Conservation (phyloP, 1,284 basidiomycete species). For the Agaricales sp. region DNA sequence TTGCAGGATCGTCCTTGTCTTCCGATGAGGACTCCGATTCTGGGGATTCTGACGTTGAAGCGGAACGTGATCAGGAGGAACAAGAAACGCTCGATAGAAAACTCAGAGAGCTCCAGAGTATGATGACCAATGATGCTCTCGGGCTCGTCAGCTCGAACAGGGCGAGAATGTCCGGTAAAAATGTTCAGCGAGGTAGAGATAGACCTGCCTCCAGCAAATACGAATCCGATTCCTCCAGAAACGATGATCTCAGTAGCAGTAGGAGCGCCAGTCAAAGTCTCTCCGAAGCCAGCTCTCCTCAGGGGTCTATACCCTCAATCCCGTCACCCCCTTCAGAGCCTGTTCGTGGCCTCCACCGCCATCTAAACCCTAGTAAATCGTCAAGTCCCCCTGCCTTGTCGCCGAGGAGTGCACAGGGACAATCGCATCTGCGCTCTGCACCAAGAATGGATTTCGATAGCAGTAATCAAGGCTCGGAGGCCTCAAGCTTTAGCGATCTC, state of each 20-base stretch:
- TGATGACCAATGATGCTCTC: slow-evolving; percentile 62
- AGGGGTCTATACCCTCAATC: slow-evolving; percentile 68
- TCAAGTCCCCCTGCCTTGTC: slow-evolving; percentile 50
- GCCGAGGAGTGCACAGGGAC: slow-evolving; percentile 37
- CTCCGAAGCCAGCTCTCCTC: slow-evolving; percentile 60
- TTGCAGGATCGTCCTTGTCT: slow-evolving; percentile 35
- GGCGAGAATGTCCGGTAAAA: slow-evolving; percentile 22
- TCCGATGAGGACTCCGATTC: slow-evolving; percentile 39
- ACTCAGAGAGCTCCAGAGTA: slow-evolving; percentile 49
- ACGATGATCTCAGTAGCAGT: slow-evolving; percentile 23
- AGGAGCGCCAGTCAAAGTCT: slow-evolving; percentile 53
- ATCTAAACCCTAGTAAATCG: slow-evolving; percentile 43
- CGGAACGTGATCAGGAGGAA: slow-evolving; percentile 53
- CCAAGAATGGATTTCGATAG: no score
- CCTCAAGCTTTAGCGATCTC: slow-evolving; percentile 75
- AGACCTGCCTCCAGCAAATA: slow-evolving; percentile 22
- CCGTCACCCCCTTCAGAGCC: slow-evolving; percentile 53
- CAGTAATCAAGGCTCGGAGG: slow-evolving; percentile 56
- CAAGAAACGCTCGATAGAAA: slow-evolving; percentile 56
- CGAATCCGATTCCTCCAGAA: slow-evolving; percentile 20
- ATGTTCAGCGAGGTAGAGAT: slow-evolving; percentile 34
- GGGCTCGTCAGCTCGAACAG: slow-evolving; percentile 53
- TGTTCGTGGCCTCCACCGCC: slow-evolving; percentile 36
- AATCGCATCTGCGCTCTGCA: slow-evolving; percentile 33
- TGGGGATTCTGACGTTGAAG: slow-evolving; percentile 61